Evolutionary conservation across 2,329 filamentous ascomycete species (phyloP).

Genomic region (Salinomyces thailandicus): DNA sequence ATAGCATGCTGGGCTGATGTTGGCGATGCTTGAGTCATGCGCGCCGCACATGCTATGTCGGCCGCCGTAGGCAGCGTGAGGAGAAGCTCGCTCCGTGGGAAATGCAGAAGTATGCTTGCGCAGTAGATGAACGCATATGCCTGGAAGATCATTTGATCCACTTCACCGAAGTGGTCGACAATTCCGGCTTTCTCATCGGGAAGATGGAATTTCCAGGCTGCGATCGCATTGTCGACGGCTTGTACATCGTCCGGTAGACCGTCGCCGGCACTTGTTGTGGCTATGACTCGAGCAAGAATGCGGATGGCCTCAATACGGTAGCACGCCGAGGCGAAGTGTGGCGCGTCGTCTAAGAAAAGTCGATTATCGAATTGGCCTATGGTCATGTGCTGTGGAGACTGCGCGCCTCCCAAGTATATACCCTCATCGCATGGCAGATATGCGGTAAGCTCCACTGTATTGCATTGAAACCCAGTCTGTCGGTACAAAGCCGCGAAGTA

Average conservation of each 20-base stretch:
- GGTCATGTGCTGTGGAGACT: conserved; percentile 25
- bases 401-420: conserved; percentile 45
- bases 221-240: conserved; percentile 49
- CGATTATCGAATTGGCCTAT: conserved; percentile 67
- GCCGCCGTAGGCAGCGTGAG: conserved; percentile 46
- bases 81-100: conserved; percentile 66
- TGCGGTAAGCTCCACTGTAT: conserved; percentile 56
- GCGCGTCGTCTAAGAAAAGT: conserved; percentile 57
- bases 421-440: conserved; percentile 72
- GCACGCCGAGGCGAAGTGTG: conserved; percentile 70
- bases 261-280: conserved; percentile 27
- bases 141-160: conserved; percentile 88
- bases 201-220: conserved; percentile 71
- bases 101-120: conserved; percentile 64
- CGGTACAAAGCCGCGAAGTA: conserved; percentile 74
- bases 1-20: conserved; percentile 50
- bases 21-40: conserved; percentile 38
- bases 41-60: conserved; percentile 30
- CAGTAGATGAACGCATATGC: conserved; percentile 65
- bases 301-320: conserved; percentile 75
- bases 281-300: conserved; percentile 67
- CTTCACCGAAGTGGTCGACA: conserved; percentile 55
- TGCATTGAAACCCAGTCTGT: conserved; percentile 59
- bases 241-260: conserved; percentile 36
- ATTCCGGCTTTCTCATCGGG: conserved; percentile 61